Base-by-base conservation (phyloP, 108 stramenopile genomes). In the Chaetoceros tenuissimus region DNA sequence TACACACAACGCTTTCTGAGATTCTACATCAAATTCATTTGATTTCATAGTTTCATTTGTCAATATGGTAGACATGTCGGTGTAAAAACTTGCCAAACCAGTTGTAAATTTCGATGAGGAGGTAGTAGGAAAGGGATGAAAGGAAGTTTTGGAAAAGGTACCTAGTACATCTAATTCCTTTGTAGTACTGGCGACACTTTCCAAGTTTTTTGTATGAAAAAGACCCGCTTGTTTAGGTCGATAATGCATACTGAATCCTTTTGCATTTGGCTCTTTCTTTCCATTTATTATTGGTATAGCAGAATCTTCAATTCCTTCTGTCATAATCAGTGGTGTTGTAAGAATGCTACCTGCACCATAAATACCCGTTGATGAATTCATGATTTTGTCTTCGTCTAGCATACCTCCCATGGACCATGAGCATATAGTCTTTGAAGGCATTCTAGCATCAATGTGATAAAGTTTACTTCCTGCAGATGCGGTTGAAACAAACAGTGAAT, bases 371-470 rank as follows among this genome's bases (percentile, higher is more conserved):
- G 55, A 19, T 0, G 63, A 52, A 21, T 16, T 25, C 19, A 19
- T 18, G 19, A 16, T 26, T 21, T 21, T 13, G 17, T 52, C 51
- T 13, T 18, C 17, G 43, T 17, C 17, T 13, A 44, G 17, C 43
- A 44, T 17, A 17, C 54, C 60, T 30, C 17, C 26, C 17, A 82
- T 48, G n/a, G 79, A 78, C 85, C 85, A 91, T 19, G 71, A 53
- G 31, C 60, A 74, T 22, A 84, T 69, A 30, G 73, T 28, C 24
- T 56, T 56, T 30, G 64, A 77, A 5, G 81, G 81, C 73, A 86
- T 78, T 21, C 81, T 30, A 10, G 48, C 64, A 72, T 91, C 89
- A 46, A 91, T 67, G 61, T 82, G 83, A 79, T 80, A 91, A n/a
- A n/a, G n/a, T 1, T 69, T 66, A 51, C 82, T 85, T 24, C 81